Evolutionary conservation across 257 asterid genomes (phyloP), one percentile per base, ranked within the genome.

Genomic region (Osmanthus fragrans): DNA sequence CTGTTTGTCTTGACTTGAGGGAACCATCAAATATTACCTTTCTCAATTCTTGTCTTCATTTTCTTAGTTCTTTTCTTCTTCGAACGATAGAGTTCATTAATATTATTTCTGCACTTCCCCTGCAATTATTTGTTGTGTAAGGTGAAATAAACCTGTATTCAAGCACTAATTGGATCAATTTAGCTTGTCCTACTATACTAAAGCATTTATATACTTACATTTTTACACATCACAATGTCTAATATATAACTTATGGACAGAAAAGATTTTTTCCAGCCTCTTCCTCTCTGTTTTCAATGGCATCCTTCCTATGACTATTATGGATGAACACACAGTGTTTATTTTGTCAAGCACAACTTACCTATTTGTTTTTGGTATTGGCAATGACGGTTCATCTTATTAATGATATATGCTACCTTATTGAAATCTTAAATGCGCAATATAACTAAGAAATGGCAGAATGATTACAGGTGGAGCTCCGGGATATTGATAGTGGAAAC

Each of bases 401-500:
- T 56, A 5, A n/a, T 58, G 8, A 58, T 4, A n/a, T 21, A 58
- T 58, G 4, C 29, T 7, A 8, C 30, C 27, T 13, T 34, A 54
- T 75, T 64, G 70, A 51, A 60, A 30, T 69, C 47, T 74, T 30
- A 66, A 47, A 47, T 77, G 80, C 72, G 36, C 27, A 37, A 40
- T 73, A 70, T 36, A 21, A 25, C 27, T 25, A 29, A 66, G 74
- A 76, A 63, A 34, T 70, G 11, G 7, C 40, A 49, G 47, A 69
- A 33, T 70, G n/a, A 27, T 49, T 15, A 77, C 89, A 95, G 99
- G 99, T 96, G 83, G 99, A 96, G 87, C 93, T 96, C 51, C 99
- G 99, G 63, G 99, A 96, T 82, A 85, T 96, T 72, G 97, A 89
- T 84, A 89, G 93, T 83, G 99, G 99, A 81, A 90, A 71, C 89